Evolutionary conservation across 2,329 filamentous ascomycete species (phyloP), one percentile per base, ranked within the genome.

Genomic region (Diaporthe sp.): DNA sequence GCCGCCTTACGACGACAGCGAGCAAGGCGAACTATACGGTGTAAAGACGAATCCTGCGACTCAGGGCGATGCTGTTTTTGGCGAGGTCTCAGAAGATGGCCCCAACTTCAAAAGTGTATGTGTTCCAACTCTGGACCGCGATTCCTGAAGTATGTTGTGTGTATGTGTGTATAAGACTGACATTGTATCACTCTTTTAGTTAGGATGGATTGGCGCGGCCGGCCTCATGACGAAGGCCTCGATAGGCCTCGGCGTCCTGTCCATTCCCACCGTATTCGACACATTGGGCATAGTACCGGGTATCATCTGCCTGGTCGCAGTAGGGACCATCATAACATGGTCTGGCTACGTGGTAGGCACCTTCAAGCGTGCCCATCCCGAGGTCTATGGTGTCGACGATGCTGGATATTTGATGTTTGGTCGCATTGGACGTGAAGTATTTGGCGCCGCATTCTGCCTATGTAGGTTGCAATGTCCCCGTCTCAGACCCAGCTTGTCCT

Each of bases 241-340:
- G 34, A 68, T 68, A 25, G 63, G 63, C 13, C 63, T 68, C 31
- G 63, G 63, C 2, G 63, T 68, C 28, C 31, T 68, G 28, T 68
- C 63, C 8, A 68, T 68, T 20, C 63, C 63, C 13, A 68, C 63
- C 44, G 63, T 68, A 17, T 68, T 68, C 63, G 63, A 68, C 63
- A 68, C 63, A 34, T 39, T 68, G 22, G 63, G 63, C 31, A 51
- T 68, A 5, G 51, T 68, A 15, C 63, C 63, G 12, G 63, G 63
- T 3, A 25, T 68, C 22, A 68, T 68, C 63, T 68, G 63, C 31
- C 63, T 68, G 20, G 15, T 68, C 22, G 22, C 31, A 1, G 13
- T 68, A 17, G 63, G 44, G 1, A 25, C 31, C 7, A 68, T 68
- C 63, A 68, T 49, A 15, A 68, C 63, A 17, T 68, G 63, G 63